phyloP scores from a whole-genome alignment of 768 basidiomycete genomes.

The Megacollybia marginata region DNA sequence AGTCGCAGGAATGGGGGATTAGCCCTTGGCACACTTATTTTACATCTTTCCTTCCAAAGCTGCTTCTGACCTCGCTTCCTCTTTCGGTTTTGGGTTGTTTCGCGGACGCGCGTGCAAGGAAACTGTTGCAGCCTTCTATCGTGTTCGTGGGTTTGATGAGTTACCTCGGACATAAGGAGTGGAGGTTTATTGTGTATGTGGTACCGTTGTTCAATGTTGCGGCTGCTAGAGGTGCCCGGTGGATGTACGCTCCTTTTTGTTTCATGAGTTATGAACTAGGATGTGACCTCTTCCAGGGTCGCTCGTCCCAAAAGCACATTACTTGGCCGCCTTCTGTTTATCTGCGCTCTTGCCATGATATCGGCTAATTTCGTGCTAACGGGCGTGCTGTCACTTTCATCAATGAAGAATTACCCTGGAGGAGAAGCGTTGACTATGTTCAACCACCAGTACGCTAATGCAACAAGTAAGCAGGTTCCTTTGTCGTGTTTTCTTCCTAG shows the following conservation, averaged over 20 bases:
- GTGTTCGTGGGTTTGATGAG: constrained; percentile 61
- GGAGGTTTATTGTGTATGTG: constrained; percentile 90
- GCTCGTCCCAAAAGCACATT: constrained; percentile 40
- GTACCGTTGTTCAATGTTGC: constrained; percentile 78
- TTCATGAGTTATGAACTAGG: background rate
- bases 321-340: constrained; percentile 36
- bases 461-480: constrained; percentile 17
- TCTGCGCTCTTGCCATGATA: constrained; percentile 42
- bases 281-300: constrained; percentile 24
- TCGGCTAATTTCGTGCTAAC: constrained; percentile 48
- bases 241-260: constrained; percentile 48
- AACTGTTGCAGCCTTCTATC: constrained; percentile 44
- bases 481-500: background rate
- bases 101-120: constrained; percentile 40
- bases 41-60: constrained; percentile 62
- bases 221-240: constrained; percentile 57
- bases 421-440: constrained; percentile 62
- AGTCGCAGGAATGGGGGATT: constrained; percentile 89
- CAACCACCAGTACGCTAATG: constrained; percentile 41
- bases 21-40: constrained; percentile 70
- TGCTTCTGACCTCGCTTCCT: constrained; percentile 60
- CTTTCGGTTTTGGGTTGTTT: constrained; percentile 48
- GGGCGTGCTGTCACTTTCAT: constrained; percentile 44
- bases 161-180: constrained; percentile 87
- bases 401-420: constrained; percentile 83